Evolutionary conservation across 2,329 filamentous ascomycete species (phyloP).

Genomic region (Magnaporthiopsis poae): DNA sequence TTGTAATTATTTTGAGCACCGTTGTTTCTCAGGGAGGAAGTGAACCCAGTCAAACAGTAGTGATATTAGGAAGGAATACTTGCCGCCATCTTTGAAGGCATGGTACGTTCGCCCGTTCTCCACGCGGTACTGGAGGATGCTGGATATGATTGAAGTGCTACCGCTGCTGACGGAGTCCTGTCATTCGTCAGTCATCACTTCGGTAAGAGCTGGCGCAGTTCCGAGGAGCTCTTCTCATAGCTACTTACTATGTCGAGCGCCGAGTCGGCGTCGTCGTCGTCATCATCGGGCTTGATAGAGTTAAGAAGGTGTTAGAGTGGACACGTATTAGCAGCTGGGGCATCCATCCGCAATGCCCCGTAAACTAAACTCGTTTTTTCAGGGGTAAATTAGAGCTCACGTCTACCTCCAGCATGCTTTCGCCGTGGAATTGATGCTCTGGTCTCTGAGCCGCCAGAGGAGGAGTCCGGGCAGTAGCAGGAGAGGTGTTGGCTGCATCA

Average conservation of each 20-base stretch:
- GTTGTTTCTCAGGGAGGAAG: too few relatives aligned
- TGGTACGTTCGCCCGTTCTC: conserved; percentile 7
- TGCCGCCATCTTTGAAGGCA: conserved; percentile 5
- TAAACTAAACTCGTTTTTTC: background rate
- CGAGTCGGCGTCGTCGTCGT: conserved; percentile 1
- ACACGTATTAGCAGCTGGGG: background rate
- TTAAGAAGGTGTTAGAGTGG: background rate
- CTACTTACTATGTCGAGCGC: conserved; percentile 3
- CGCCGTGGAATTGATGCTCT: background rate
- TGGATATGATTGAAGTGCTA: conserved; percentile 4
- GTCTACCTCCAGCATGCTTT: conserved; percentile 1
- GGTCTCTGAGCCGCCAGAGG: background rate
- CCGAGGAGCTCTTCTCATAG: background rate
- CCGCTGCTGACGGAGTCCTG: background rate
- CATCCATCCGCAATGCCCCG: background rate
- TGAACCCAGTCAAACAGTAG: too few relatives aligned
- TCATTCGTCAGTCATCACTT: background rate
- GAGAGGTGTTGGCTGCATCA: too few relatives aligned
- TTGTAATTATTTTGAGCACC: too few relatives aligned
- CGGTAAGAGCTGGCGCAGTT: background rate
- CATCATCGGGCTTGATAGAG: background rate
- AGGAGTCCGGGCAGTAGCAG: background rate
- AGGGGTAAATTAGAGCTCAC: background rate
- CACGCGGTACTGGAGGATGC: conserved; percentile 5
- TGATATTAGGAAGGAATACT: background rate